Evolutionary conservation across 2,329 filamentous ascomycete species (phyloP).

Genomic region (Diaporthe ilicicola): DNA sequence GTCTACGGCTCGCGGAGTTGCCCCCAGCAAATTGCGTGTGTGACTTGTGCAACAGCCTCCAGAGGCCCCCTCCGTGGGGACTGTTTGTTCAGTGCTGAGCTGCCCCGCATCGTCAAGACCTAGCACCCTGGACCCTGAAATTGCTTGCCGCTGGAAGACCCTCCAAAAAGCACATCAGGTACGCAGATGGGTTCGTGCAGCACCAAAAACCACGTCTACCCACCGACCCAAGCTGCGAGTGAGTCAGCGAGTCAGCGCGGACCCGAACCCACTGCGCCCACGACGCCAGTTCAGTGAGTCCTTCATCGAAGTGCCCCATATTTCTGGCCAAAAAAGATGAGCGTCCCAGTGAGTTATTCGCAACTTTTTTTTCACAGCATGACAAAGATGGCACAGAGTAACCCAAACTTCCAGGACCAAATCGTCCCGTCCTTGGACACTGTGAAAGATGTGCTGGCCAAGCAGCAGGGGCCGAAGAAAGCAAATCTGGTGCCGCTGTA

Average conservation of each 20-base stretch:
- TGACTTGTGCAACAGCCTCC: neutral
- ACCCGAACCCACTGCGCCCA: constrained; percentile 15
- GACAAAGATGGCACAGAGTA: constrained; percentile 37
- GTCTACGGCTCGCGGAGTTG: too few species aligned
- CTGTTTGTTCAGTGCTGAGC: neutral
- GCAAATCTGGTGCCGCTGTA: constrained; percentile 80
- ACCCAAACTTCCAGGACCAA: constrained; percentile 41
- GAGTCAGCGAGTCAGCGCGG: constrained; percentile 35
- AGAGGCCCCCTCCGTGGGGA: neutral
- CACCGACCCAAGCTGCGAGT: constrained; percentile 6
- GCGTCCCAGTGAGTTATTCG: constrained; percentile 30
- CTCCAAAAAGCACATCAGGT: neutral
- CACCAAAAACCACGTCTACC: neutral
- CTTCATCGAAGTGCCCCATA: constrained; percentile 10
- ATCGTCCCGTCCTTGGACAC: constrained; percentile 57
- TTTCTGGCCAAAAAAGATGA: constrained; percentile 30
- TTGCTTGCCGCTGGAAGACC: neutral
- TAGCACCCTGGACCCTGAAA: constrained; percentile 3
- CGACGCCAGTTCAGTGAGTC: constrained; percentile 16
- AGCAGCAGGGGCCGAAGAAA: constrained; percentile 45
- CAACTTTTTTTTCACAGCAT: constrained; percentile 22
- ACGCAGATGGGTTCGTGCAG: neutral
- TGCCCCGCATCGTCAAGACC: neutral
- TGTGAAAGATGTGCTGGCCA: constrained; percentile 53
- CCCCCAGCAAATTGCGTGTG: neutral